phyloP scores from a whole-genome alignment of 768 basidiomycete genomes.

The Pulveroboletus ravenelii region DNA sequence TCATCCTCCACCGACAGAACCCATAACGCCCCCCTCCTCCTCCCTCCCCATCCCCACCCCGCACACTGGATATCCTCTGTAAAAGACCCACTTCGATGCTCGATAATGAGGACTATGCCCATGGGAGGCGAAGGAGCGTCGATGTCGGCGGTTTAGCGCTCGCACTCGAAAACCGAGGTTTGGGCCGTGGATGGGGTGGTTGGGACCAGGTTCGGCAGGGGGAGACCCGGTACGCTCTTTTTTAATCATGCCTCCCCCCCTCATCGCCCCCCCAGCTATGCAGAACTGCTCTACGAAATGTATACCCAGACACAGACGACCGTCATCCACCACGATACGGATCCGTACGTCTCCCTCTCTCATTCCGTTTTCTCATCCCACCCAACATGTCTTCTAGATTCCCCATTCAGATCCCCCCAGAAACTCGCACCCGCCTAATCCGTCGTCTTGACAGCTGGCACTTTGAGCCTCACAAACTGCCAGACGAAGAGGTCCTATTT shows the following conservation, averaged over 20 bases:
- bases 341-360: conserved; percentile 18
- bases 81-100: conserved; percentile 16
- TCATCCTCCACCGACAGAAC: conserved; percentile 22
- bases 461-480: conserved; percentile 83
- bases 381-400: conserved; percentile 34
- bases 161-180: conserved; percentile 57
- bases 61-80: background rate
- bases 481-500: conserved; percentile 75
- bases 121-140: conserved; percentile 64
- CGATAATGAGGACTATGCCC: conserved; percentile 25
- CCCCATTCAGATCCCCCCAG: conserved; percentile 43
- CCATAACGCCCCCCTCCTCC: conserved; percentile 8
- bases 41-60: background rate
- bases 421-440: conserved; percentile 61
- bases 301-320: conserved; percentile 72
- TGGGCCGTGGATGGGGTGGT: conserved; percentile 70
- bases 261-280: conserved; percentile 46
- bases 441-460: conserved; percentile 72
- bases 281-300: conserved; percentile 83
- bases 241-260: background rate
- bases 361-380: background rate
- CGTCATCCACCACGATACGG: conserved; percentile 48
- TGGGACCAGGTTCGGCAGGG: conserved; percentile 46
- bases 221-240: conserved; percentile 44
- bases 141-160: conserved; percentile 87